Conservation (phyloP, 306 rosid genomes). For the Elaeagnus macrophylla region DNA sequence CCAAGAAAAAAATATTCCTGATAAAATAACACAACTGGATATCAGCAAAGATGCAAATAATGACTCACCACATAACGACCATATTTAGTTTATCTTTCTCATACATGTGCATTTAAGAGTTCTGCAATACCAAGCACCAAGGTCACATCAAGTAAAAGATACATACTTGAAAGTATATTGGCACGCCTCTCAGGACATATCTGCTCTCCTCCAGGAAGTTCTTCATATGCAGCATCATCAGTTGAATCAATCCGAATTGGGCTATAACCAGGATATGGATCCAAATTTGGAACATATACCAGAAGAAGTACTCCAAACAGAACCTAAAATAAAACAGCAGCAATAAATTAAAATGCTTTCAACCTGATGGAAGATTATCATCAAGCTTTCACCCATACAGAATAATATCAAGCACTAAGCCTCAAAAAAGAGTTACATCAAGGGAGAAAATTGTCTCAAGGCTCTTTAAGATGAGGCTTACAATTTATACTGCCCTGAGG, state of each 20-base stretch:
- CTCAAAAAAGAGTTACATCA: no score
- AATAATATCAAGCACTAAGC: no score
- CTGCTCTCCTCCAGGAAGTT: conserved; percentile 76
- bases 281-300: conserved; percentile 64
- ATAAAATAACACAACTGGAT: conserved; percentile 14
- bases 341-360: neutral
- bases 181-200: conserved; percentile 74
- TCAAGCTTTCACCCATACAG: no score
- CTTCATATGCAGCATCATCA: conserved; percentile 63
- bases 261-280: conserved; percentile 73
- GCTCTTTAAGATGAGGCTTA: no score
- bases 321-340: conserved; percentile 39
- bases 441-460: no score
- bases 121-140: conserved; percentile 4
- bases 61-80: no score
- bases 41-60: no score
- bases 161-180: conserved; percentile 68
- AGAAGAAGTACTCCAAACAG: conserved; percentile 75
- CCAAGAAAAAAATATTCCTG: conserved; percentile 69
- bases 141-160: conserved; percentile 11
- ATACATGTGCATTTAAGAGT: conserved; percentile 4
- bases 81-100: neutral
- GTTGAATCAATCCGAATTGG: conserved; percentile 50
- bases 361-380: no score
- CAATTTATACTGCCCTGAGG: no score